A percentile compares a stretch with the other conserved stretches of the same genome.
Evolutionary conservation across 805 yeast species (phyloP).

Genomic region (Ogataea wickerhamii): DNA sequence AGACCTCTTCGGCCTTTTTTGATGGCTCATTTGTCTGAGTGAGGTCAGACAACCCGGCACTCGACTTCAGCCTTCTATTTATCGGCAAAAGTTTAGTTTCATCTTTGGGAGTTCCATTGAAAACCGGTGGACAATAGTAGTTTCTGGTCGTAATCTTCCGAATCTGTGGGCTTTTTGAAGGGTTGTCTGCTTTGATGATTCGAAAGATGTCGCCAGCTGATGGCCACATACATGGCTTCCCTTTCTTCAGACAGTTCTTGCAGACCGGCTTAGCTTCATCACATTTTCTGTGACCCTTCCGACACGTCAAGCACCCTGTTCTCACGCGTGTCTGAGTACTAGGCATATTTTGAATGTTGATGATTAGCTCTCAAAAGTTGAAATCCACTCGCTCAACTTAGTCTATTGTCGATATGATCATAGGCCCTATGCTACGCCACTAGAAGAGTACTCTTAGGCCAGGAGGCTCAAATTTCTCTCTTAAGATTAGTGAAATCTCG

Average conservation of each 20-base stretch:
- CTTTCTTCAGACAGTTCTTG: constrained; percentile 6
- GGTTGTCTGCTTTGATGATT: constrained; percentile 1
- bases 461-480: too few species aligned
- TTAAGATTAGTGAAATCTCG: too few species aligned
- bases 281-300: constrained; percentile 12
- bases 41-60: neutral
- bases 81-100: too few species aligned
- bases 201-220: constrained; percentile 3
- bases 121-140: neutral
- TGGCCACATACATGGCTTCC: constrained; percentile 3
- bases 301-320: constrained; percentile 13
- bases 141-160: neutral
- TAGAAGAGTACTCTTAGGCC: too few species aligned
- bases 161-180: neutral
- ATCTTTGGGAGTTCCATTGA: neutral
- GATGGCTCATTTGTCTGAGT: neutral
- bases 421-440: too few species aligned
- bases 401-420: too few species aligned
- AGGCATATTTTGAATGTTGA: too few species aligned
- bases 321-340: constrained; percentile 4
- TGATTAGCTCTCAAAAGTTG: too few species aligned
- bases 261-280: constrained; percentile 12
- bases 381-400: too few species aligned
- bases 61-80: too few species aligned
- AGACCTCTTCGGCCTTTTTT: neutral